Evolutionary conservation across 108 stramenopile species (phyloP), one percentile per base, ranked within the genome.

Genomic region (Mayamaea pseudoterrestris): DNA sequence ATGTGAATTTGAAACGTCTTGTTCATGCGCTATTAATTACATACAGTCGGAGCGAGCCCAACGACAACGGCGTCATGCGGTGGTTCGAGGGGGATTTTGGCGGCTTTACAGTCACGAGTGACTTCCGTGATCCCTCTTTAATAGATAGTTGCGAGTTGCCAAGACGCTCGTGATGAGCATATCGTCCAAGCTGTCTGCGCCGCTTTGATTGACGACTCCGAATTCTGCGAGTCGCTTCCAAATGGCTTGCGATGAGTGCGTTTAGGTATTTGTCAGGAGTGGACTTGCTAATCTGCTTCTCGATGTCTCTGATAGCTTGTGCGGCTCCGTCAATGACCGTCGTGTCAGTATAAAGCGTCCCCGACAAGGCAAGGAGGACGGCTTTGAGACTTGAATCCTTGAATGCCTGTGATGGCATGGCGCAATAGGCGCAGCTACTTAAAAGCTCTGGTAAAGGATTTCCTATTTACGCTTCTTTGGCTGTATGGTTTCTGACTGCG

Each of bases 261-360:
- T 76, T 22, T 67, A 67, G 0, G 81, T 83, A 37, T 83, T 83
- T 35, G 81, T 83, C n/a, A 83, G 45, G 53, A 78, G 75, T 34
- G 56, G 41, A 21, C 75, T 54, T 26, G 54, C 28, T 3, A 54
- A 26, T 2, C 30, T 47, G 43, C 26, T 30, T 44, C 35, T 17
- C 35, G 57, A 40, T 57, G 55, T 55, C 43, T 31, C 46, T 43
- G 24, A 70, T 50, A 1, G 75, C 75, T 29, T 74, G 56, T 1
- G 61, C 35, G 39, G 81, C 81, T 21, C 81, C 81, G 12, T 68
- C 63, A 27, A 84, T 62, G 14, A 54, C 41, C 14, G 64, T 9
- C n/a, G 57, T 40, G 14, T 72, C 76, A 9, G 72, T 42, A 52
- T 79, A 73, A 5, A 84, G n/a, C 5, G 82, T 84, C 0, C 82